Percentiles rank a stretch among this genome's conserved stretches.
These are phyloP conservation scores for Xylaria curta DNA, from an alignment of 495 filamentous ascomycete genomes.

Conservation along the genomic window DNA sequence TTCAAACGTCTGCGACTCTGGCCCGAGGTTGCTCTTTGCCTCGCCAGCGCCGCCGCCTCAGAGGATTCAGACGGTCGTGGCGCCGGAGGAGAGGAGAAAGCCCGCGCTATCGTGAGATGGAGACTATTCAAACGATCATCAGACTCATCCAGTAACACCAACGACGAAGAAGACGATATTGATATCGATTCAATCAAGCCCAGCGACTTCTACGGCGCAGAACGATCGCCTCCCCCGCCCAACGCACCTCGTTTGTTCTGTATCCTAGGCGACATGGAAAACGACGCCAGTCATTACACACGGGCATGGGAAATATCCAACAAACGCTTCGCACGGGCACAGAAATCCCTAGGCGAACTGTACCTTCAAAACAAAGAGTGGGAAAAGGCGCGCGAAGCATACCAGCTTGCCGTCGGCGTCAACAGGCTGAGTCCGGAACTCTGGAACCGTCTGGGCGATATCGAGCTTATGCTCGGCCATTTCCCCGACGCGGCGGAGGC, in stretches of 20 bases:
- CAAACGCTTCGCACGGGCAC: slow-evolving; percentile 80
- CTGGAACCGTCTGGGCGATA: slow-evolving; percentile 92
- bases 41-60: slow-evolving; percentile 62
- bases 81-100: slow-evolving; percentile 73
- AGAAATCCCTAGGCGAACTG: slow-evolving; percentile 82
- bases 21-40: slow-evolving; percentile 94
- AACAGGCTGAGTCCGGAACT: slow-evolving; percentile 80
- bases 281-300: slow-evolving; percentile 74
- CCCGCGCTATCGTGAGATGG: slow-evolving; percentile 71
- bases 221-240: slow-evolving; percentile 71
- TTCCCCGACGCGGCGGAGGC: slow-evolving; percentile 86
- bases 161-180: slow-evolving; percentile 63
- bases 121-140: slow-evolving; percentile 70
- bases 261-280: slow-evolving; percentile 90
- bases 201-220: slow-evolving; percentile 61
- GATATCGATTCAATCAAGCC: slow-evolving; percentile 58
- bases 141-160: slow-evolving; percentile 30
- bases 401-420: slow-evolving; percentile 73
- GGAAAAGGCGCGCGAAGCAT: slow-evolving; percentile 76
- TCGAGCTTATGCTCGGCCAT: slow-evolving; percentile 74
- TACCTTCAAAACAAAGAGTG: slow-evolving; percentile 69
- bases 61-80: slow-evolving; percentile 66
- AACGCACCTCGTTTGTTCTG: slow-evolving; percentile 91
- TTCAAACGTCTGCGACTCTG: slow-evolving; percentile 94
- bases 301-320: slow-evolving; percentile 89